A percentile compares a stretch with the other conserved stretches of the same genome.
Evolutionary conservation across 1,284 basidiomycete genomes (phyloP).

Genomic region (Lentinula novae-zelandiae): DNA sequence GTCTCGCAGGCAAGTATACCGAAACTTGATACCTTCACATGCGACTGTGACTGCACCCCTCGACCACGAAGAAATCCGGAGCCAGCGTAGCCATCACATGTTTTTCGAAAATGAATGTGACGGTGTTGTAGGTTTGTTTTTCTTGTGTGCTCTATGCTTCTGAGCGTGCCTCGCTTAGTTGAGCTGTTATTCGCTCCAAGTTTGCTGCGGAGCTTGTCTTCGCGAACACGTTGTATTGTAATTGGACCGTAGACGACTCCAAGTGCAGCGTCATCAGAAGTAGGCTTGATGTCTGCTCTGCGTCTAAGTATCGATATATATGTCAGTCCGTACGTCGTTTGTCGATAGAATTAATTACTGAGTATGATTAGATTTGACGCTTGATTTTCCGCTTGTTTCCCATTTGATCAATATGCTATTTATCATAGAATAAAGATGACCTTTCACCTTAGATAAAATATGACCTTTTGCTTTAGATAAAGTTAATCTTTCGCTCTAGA

Average conservation of each 20-base stretch:
- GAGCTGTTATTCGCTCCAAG: no score
- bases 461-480: no score
- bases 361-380: no score
- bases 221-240: constrained; percentile 17
- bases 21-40: constrained; percentile 32
- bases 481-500: no score
- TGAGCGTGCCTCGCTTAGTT: neutral
- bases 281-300: neutral
- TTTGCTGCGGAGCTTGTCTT: constrained; percentile 12
- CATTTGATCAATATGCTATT: no score
- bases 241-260: constrained; percentile 17
- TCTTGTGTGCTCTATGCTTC: neutral
- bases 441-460: no score
- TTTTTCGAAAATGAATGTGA: constrained; percentile 1
- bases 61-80: constrained; percentile 7
- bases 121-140: constrained; percentile 1
- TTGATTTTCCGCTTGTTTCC: no score
- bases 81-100: no score
- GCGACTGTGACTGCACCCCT: constrained; percentile 10
- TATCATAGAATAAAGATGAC: no score
- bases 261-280: constrained; percentile 5
- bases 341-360: no score
- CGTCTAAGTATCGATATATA: neutral
- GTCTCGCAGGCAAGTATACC: neutral
- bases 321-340: no score